Conservation (phyloP, 345 rosid genomes). For the Melastoma malabathricum region DNA sequence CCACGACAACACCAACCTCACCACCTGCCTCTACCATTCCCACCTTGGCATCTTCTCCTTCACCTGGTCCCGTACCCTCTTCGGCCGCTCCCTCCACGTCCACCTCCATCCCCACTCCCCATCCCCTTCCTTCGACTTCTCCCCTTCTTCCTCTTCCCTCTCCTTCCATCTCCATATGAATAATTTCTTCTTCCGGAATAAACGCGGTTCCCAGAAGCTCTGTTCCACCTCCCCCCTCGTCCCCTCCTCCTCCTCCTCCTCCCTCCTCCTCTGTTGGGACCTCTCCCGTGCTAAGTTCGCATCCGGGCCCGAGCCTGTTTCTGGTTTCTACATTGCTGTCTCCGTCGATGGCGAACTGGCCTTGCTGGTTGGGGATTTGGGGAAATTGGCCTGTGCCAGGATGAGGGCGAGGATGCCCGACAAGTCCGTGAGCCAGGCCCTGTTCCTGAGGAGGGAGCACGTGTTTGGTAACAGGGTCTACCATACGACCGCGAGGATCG, state of each 20-base stretch:
- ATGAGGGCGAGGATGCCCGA: slow-evolving; percentile 26
- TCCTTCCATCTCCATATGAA: slow-evolving; percentile 47
- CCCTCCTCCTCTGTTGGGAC: slow-evolving; percentile 57
- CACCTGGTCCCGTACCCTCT: slow-evolving; percentile 1
- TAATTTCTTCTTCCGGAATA: slow-evolving; percentile 64
- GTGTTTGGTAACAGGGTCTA: slow-evolving; percentile 55
- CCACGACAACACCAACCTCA: neutral
- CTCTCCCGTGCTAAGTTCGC: slow-evolving; percentile 59
- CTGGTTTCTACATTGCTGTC: slow-evolving; percentile 64
- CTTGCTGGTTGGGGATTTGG: slow-evolving; percentile 50
- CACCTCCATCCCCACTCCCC: slow-evolving; percentile 2
- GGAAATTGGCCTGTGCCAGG: slow-evolving; percentile 42
- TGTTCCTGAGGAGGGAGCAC: slow-evolving; percentile 65
- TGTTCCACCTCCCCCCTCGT: neutral
- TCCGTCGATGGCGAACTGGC: slow-evolving; percentile 17
- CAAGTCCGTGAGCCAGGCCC: slow-evolving; percentile 23
- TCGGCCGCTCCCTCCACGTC: slow-evolving; percentile 7
- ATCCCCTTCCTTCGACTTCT: neutral
- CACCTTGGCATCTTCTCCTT: slow-evolving; percentile 6
- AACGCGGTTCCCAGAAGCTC: slow-evolving; percentile 48
- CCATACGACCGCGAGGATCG: slow-evolving; percentile 54
- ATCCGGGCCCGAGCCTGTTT: slow-evolving; percentile 63
- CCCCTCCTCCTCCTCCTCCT: neutral
- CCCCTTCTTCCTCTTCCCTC: neutral
- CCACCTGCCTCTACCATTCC: slow-evolving; percentile 7